Conservation (phyloP, 2,329 filamentous ascomycete genomes). For the Tolypocladium endophyticum region DNA sequence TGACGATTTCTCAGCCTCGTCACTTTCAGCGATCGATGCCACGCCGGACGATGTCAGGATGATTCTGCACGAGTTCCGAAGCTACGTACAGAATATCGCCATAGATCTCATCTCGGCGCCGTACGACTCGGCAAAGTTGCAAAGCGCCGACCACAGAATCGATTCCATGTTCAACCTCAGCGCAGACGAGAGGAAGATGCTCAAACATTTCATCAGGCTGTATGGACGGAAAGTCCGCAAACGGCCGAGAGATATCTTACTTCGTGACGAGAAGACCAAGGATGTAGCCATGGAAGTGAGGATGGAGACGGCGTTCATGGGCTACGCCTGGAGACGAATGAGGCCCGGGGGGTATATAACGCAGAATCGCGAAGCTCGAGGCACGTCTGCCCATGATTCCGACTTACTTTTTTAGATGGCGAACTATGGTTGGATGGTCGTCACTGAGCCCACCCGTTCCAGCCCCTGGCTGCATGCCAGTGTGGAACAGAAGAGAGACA, state of each 20-base stretch:
- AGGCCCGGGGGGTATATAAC: constrained; percentile 20
- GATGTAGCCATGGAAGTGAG: constrained; percentile 65
- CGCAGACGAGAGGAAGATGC: constrained; percentile 25
- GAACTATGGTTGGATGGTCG: background rate
- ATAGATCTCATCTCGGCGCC: constrained; percentile 34
- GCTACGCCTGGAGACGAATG: constrained; percentile 70
- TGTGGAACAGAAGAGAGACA: background rate
- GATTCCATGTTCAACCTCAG: constrained; percentile 25
- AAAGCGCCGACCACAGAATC: constrained; percentile 37
- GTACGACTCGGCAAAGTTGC: constrained; percentile 37
- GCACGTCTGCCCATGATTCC: background rate
- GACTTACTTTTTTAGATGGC: background rate
- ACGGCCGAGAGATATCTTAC: constrained; percentile 71
- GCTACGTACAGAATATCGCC: constrained; percentile 31
- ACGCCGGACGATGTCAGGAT: constrained; percentile 18
- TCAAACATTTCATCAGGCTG: constrained; percentile 40
- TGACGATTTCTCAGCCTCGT: constrained; percentile 47
- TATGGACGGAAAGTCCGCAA: constrained; percentile 59
- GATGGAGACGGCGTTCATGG: constrained; percentile 75
- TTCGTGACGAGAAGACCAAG: constrained; percentile 61
- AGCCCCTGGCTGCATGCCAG: background rate
- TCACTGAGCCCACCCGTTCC: background rate
- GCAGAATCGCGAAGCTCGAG: background rate
- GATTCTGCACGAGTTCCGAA: constrained; percentile 26
- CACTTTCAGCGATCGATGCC: constrained; percentile 20